Evolutionary conservation across 1,139 yeast genomes (phyloP).

Genomic region (Geotrichum klebahnii): DNA sequence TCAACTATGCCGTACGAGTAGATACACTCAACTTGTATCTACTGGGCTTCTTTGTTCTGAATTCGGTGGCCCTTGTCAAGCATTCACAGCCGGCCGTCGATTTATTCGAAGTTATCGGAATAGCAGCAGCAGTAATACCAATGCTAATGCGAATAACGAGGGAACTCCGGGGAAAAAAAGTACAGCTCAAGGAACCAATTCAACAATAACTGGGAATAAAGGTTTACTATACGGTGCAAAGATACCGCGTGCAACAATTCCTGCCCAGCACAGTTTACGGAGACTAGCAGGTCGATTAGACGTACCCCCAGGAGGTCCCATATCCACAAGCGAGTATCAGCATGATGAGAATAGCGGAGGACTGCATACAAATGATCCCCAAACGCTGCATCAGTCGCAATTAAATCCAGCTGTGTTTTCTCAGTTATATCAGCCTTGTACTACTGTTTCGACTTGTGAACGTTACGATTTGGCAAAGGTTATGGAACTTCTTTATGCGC

Average conservation of each 20-base stretch:
- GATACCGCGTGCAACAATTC: slow-evolving; percentile 10
- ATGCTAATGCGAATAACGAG: too few species aligned
- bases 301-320: not conserved
- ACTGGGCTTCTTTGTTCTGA: too few species aligned
- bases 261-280: slow-evolving; percentile 13
- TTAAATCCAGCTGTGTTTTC: slow-evolving; percentile 1
- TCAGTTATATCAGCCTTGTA: slow-evolving; percentile 41
- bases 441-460: slow-evolving; percentile 69
- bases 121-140: not conserved
- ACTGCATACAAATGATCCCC: too few species aligned
- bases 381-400: slow-evolving; percentile 8
- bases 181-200: not conserved
- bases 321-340: not conserved
- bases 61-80: too few species aligned
- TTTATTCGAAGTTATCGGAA: too few species aligned
- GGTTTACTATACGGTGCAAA: slow-evolving; percentile 2
- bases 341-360: too few species aligned
- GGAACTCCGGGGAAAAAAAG: too few species aligned
- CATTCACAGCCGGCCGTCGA: too few species aligned
- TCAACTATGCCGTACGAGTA: not conserved
- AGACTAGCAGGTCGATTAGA: slow-evolving; percentile 3
- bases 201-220: not conserved
- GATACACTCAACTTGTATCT: not conserved
- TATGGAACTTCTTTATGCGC: slow-evolving; percentile 37
- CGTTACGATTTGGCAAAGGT: slow-evolving; percentile 53